Percentiles rank a stretch among this genome's conserved stretches.
phyloP scores from a whole-genome alignment of 306 rosid species.

The Medicago arabica region DNA sequence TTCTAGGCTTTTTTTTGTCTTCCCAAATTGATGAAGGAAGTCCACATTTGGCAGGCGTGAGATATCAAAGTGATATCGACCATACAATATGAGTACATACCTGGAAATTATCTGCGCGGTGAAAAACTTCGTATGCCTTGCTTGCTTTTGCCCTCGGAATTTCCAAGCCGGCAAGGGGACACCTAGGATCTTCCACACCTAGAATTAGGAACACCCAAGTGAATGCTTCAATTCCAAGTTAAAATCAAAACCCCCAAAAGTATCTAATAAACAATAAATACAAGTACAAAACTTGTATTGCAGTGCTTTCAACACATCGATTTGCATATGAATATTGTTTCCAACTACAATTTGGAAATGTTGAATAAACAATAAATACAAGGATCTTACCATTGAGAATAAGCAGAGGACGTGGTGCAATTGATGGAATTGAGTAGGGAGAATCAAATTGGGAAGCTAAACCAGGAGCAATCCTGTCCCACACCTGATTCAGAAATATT shows the following conservation, averaged over 20 bases:
- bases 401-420: constrained; percentile 86
- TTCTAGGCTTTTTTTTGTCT: constrained; percentile 24
- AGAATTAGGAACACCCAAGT: constrained; percentile 39
- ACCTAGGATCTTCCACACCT: constrained; percentile 91
- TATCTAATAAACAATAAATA: no score
- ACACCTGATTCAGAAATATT: constrained; percentile 63
- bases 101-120: constrained; percentile 61
- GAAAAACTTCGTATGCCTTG: constrained; percentile 52
- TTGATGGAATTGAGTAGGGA: constrained; percentile 67
- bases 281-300: constrained; percentile 9
- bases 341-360: constrained; percentile 22
- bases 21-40: constrained; percentile 25
- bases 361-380: constrained; percentile 7
- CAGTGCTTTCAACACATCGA: constrained; percentile 19
- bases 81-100: constrained; percentile 49
- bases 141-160: constrained; percentile 46
- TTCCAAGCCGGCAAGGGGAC: constrained; percentile 71
- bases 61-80: constrained; percentile 15
- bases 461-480: constrained; percentile 97
- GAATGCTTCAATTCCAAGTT: constrained; percentile 26
- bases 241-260: constrained; percentile 27
- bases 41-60: not conserved
- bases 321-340: constrained; percentile 14
- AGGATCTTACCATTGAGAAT: constrained; percentile 68
- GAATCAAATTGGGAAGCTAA: constrained; percentile 78